These are phyloP conservation scores for Lasiodiplodia gonubiensis DNA, from an alignment of 2,329 filamentous ascomycete species.

Conservation along the genomic window DNA sequence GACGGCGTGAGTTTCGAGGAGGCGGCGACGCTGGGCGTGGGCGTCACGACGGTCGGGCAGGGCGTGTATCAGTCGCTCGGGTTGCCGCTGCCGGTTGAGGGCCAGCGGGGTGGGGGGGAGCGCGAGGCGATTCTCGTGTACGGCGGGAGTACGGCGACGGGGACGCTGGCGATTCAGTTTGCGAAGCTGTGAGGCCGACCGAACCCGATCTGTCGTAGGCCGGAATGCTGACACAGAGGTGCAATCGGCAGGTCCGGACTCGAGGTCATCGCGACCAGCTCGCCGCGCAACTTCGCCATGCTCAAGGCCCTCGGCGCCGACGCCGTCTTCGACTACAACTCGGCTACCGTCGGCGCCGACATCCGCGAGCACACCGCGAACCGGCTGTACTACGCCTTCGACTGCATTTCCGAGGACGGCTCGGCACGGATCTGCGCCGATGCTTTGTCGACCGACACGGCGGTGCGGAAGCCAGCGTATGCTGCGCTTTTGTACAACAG, in stretches of 20 bases:
- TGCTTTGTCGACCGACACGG: conserved; percentile 43
- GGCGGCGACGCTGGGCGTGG: conserved; percentile 60
- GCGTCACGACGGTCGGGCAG: conserved; percentile 59
- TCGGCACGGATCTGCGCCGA: conserved; percentile 49
- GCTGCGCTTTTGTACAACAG: conserved; percentile 49
- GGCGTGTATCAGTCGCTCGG: conserved; percentile 52
- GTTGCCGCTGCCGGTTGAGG: conserved; percentile 57
- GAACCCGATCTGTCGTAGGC: too few relatives aligned
- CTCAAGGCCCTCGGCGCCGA: conserved; percentile 26
- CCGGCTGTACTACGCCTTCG: conserved; percentile 53
- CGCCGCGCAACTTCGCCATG: conserved; percentile 28
- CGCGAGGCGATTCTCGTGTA: conserved; percentile 56
- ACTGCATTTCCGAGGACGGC: conserved; percentile 54
- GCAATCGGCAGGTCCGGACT: conserved; percentile 15
- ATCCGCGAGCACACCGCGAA: conserved; percentile 56
- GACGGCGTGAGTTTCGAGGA: conserved; percentile 57
- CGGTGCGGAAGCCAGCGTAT: conserved; percentile 40
- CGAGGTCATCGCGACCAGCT: conserved; percentile 28
- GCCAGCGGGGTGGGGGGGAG: too few relatives aligned
- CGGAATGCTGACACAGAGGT: not conserved
- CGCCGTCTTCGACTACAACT: conserved; percentile 56
- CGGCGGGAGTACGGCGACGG: conserved; percentile 59
- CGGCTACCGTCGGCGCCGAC: conserved; percentile 50
- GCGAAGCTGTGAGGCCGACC: conserved; percentile 35
- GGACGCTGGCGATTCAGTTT: conserved; percentile 57